Percentiles rank a stretch among this genome's conserved stretches.
Conservation (phyloP, 495 filamentous ascomycete genomes). For the Penicillium waksmanii region DNA sequence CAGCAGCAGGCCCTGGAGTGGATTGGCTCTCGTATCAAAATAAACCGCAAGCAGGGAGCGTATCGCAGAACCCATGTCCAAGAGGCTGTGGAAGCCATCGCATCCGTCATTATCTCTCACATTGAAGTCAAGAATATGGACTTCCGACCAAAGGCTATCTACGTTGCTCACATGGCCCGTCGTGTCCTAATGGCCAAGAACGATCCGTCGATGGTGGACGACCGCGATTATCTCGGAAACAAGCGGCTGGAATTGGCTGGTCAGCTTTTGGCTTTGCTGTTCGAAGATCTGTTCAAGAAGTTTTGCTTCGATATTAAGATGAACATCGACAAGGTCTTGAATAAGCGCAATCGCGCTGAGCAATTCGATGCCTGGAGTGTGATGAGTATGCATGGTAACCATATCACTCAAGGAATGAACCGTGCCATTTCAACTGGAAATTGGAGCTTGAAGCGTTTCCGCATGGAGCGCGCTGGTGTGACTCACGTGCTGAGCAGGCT, state of each 20-base stretch:
- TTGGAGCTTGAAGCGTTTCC: slow-evolving; percentile 95
- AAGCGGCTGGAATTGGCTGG: slow-evolving; percentile 94
- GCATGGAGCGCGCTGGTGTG: slow-evolving; percentile 96
- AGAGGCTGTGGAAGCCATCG: slow-evolving; percentile 88
- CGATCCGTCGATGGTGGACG: slow-evolving; percentile 85
- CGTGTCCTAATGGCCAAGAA: slow-evolving; percentile 91
- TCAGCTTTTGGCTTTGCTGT: slow-evolving; percentile 91
- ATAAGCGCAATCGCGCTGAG: slow-evolving; percentile 82
- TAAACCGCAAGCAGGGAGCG: slow-evolving; percentile 63
- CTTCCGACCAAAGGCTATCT: slow-evolving; percentile 93
- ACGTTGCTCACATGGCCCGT: slow-evolving; percentile 94
- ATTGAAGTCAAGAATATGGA: slow-evolving; percentile 87
- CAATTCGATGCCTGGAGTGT: slow-evolving; percentile 83
- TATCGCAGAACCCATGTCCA: slow-evolving; percentile 74
- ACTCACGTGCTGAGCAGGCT: slow-evolving; percentile 94
- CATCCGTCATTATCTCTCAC: slow-evolving; percentile 89
- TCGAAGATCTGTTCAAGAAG: slow-evolving; percentile 96
- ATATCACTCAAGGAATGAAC: slow-evolving; percentile 88
- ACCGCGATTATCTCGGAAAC: slow-evolving; percentile 97
- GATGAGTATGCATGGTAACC: slow-evolving; percentile 73
- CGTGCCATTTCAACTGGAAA: slow-evolving; percentile 96
- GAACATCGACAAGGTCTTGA: slow-evolving; percentile 90
- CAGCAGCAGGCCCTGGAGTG: slow-evolving; percentile 95
- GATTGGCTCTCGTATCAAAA: slow-evolving; percentile 82
- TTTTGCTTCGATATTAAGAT: slow-evolving; percentile 85